Percentiles rank a stretch among this genome's conserved stretches.
These are phyloP conservation scores for Vinca minor DNA, from an alignment of 257 asterid genomes.

Conservation along the genomic window DNA sequence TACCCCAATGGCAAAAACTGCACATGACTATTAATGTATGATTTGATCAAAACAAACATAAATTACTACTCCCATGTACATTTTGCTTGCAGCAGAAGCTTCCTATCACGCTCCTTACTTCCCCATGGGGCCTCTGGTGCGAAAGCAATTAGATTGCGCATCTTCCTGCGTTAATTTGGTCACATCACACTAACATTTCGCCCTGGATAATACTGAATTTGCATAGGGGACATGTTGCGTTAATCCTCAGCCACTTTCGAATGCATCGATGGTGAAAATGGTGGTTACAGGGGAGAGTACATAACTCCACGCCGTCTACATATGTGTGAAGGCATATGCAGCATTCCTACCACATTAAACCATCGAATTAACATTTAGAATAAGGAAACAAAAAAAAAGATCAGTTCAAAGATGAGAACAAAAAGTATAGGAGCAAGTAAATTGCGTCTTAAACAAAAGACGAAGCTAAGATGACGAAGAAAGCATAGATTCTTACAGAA, in stretches of 20 bases:
- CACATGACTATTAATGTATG: no score
- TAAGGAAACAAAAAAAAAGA: not conserved
- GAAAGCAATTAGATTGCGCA: not conserved
- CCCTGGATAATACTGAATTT: slow-evolving; percentile 58
- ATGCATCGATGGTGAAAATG: slow-evolving; percentile 82
- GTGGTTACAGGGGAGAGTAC: slow-evolving; percentile 81
- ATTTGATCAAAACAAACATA: no score
- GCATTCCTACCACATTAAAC: slow-evolving; percentile 55
- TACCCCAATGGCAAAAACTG: no score
- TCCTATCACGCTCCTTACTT: not conserved
- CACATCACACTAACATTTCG: slow-evolving; percentile 36
- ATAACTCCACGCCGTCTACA: slow-evolving; percentile 61
- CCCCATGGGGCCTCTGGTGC: no score
- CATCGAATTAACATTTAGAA: not conserved
- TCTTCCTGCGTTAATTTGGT: slow-evolving; percentile 7
- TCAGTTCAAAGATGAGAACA: not conserved
- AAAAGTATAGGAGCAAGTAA: not conserved
- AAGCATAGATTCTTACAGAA: slow-evolving; percentile 53
- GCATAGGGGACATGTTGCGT: slow-evolving; percentile 90
- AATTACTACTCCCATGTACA: slow-evolving; percentile 48
- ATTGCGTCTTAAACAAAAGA: not conserved
- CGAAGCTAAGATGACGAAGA: not conserved
- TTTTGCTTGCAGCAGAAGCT: slow-evolving; percentile 12
- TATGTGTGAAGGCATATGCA: slow-evolving; percentile 82
- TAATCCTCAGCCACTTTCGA: slow-evolving; percentile 73